Evolutionary conservation across 2,329 filamentous ascomycete species (phyloP).

Genomic region (Esteya vermicola): DNA sequence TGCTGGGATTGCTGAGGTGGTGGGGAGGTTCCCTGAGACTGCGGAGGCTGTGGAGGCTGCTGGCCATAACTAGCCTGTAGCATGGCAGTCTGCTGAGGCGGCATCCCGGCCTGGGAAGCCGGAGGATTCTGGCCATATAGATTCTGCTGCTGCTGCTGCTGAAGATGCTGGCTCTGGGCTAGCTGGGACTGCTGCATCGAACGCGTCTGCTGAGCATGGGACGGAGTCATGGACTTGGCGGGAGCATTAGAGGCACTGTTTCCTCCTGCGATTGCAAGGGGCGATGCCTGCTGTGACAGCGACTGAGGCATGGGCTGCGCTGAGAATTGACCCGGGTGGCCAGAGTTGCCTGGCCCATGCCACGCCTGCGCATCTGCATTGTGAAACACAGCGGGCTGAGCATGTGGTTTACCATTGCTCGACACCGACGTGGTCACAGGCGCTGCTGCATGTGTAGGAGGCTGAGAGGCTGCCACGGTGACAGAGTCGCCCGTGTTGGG

Average conservation of each 20-base stretch:
- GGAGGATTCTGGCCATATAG: no score
- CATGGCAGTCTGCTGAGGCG: no score
- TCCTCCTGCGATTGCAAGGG: background rate
- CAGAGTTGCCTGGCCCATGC: background rate
- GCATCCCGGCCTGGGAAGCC: no score
- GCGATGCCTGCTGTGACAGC: background rate
- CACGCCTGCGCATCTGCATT: background rate
- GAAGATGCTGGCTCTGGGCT: background rate
- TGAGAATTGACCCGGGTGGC: background rate
- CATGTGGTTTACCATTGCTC: background rate
- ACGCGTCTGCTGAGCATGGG: background rate
- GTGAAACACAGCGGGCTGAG: no score
- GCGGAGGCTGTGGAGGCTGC: no score
- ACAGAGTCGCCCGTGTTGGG: background rate
- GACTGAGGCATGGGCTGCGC: background rate
- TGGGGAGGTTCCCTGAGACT: no score
- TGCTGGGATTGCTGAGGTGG: conserved; percentile 1
- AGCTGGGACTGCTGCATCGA: background rate
- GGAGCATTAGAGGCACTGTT: background rate
- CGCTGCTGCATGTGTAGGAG: background rate
- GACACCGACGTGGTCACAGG: background rate
- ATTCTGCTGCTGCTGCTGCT: background rate
- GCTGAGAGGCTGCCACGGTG: background rate
- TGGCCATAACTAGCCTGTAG: background rate
- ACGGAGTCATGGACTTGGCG: background rate